A percentile compares a stretch with the other conserved stretches of the same genome.
Evolutionary conservation across 2,329 filamentous ascomycete genomes (phyloP).

Genomic region (Cladosporium sp.): DNA sequence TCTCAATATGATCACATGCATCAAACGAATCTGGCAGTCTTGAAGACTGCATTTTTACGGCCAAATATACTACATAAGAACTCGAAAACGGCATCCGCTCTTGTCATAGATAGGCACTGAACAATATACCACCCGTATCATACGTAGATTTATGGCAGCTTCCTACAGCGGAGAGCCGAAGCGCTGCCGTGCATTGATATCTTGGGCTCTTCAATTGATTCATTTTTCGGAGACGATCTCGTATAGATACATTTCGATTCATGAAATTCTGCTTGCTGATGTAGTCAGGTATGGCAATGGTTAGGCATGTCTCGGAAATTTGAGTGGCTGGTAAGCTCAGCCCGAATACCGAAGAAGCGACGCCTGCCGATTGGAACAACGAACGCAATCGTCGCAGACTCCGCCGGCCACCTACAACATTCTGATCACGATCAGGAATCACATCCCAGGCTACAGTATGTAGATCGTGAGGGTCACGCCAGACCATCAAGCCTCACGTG

Average conservation of each 20-base stretch:
- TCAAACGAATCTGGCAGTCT: no score
- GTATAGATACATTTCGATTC: neutral
- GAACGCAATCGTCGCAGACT: neutral
- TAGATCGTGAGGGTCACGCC: neutral
- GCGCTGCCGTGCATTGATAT: no score
- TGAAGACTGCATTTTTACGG: no score
- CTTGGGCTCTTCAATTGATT: no score
- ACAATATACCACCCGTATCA: neutral
- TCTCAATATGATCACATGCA: no score
- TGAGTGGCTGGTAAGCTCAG: neutral
- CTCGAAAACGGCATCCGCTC: no score
- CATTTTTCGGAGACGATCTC: neutral
- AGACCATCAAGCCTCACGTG: neutral
- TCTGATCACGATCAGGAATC: neutral
- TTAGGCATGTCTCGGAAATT: neutral
- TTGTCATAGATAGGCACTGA: neutral
- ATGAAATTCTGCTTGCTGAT: neutral
- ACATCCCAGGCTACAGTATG: neutral
- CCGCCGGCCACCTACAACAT: neutral
- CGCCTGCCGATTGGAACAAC: neutral
- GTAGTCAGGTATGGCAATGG: neutral
- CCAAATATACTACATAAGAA: no score
- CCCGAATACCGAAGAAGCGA: neutral
- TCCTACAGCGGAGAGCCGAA: no score
- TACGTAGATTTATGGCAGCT: neutral